Percentiles rank a stretch among this genome's conserved stretches.
Conservation (phyloP, 805 yeast genomes). For the Hanseniaspora lachancei region DNA sequence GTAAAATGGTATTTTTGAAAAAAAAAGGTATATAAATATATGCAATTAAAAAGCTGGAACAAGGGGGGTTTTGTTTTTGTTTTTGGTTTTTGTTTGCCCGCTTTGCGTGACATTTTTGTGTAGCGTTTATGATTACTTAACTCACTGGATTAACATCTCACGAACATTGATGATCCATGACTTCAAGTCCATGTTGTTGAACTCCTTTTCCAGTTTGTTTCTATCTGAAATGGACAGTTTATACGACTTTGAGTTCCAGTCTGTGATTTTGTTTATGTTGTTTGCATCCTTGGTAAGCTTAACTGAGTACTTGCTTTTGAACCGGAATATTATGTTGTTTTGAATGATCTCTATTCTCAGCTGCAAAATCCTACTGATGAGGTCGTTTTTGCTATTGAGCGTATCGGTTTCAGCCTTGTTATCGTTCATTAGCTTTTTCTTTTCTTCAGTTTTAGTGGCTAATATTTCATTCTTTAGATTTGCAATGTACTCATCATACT, state of each 20-base stretch:
- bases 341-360: not conserved
- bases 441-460: not conserved
- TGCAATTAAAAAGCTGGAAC: too few relatives aligned
- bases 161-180: slow-evolving; percentile 5
- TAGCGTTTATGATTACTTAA: not conserved
- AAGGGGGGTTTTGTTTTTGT: too few relatives aligned
- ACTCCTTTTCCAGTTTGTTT: slow-evolving; percentile 3
- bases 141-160: slow-evolving; percentile 1
- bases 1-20: too few relatives aligned
- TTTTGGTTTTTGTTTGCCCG: too few relatives aligned
- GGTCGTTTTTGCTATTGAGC: not conserved
- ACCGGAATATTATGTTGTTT: not conserved
- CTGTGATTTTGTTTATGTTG: not conserved
- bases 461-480: slow-evolving; percentile 8
- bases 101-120: not conserved
- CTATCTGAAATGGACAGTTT: not conserved
- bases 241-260: not conserved
- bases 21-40: too few relatives aligned
- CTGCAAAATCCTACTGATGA: not conserved
- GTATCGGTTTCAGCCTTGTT: not conserved
- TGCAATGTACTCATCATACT: slow-evolving; percentile 4
- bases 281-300: not conserved
- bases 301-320: slow-evolving; percentile 1
- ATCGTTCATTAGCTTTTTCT: not conserved
- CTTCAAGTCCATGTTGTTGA: slow-evolving; percentile 1